A percentile compares a stretch with the other conserved stretches of the same genome.
Evolutionary conservation across 768 basidiomycete species (phyloP).

Genomic region (Suillus luteus): DNA sequence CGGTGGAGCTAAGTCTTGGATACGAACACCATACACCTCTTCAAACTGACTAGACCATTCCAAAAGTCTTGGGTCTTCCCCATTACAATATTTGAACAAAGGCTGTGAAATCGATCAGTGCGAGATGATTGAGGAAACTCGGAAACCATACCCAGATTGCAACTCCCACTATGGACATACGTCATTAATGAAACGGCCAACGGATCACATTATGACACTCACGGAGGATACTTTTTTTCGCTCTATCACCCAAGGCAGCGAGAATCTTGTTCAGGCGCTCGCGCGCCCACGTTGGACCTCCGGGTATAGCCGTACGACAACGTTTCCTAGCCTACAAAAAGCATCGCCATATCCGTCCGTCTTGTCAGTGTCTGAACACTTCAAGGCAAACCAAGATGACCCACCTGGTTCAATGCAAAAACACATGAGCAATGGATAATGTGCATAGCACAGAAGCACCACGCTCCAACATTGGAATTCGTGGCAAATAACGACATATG

Average conservation of each 20-base stretch:
- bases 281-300: constrained; percentile 37
- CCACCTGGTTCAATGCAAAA: constrained; percentile 64
- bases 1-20: constrained; percentile 45
- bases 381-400: constrained; percentile 25
- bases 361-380: neutral
- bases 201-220: constrained; percentile 34
- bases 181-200: neutral
- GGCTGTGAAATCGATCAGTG: constrained; percentile 44
- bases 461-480: constrained; percentile 73
- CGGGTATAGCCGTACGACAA: constrained; percentile 28
- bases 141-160: constrained; percentile 57
- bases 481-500: constrained; percentile 82
- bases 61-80: constrained; percentile 56
- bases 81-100: constrained; percentile 63
- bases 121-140: constrained; percentile 32
- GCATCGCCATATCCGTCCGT: constrained; percentile 5
- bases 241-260: constrained; percentile 41
- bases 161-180: constrained; percentile 54
- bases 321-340: constrained; percentile 33
- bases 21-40: constrained; percentile 64
- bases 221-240: constrained; percentile 48
- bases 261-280: constrained; percentile 43
- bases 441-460: constrained; percentile 82
- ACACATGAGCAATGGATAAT: constrained; percentile 68
- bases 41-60: constrained; percentile 65